phyloP scores from a whole-genome alignment of 2,329 filamentous ascomycete species.

The Talaromyces verruculosus region DNA sequence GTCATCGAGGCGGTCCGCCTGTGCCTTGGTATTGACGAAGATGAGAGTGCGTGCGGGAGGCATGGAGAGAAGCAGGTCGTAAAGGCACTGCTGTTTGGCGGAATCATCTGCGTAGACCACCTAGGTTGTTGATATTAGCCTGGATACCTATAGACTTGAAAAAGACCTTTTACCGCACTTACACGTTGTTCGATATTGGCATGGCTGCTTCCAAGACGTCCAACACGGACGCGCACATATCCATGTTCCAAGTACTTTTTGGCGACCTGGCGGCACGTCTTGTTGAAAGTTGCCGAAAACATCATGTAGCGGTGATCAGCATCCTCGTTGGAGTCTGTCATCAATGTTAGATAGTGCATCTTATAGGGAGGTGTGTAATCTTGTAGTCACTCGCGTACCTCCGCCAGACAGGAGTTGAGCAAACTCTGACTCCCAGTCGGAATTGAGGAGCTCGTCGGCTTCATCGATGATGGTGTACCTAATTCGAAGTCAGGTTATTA shows the following conservation, averaged over 20 bases:
- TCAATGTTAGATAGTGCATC: neutral
- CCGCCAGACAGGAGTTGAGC: constrained; percentile 74
- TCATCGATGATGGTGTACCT: constrained; percentile 80
- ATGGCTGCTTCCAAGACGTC: constrained; percentile 80
- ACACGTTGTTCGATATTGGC: constrained; percentile 74
- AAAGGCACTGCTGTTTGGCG: constrained; percentile 68
- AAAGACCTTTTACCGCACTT: constrained; percentile 24
- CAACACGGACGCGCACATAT: constrained; percentile 79
- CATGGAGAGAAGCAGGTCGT: constrained; percentile 69
- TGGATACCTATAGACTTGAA: neutral
- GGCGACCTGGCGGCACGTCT: constrained; percentile 72
- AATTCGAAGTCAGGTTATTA: constrained; percentile 15
- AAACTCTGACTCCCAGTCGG: constrained; percentile 76
- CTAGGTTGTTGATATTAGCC: constrained; percentile 29
- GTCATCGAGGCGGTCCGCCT: constrained; percentile 83
- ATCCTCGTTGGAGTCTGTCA: constrained; percentile 69
- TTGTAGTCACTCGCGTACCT: constrained; percentile 54
- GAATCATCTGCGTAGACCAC: constrained; percentile 66
- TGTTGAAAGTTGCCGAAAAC: constrained; percentile 94
- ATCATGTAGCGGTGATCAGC: constrained; percentile 70
- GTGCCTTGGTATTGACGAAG: constrained; percentile 80
- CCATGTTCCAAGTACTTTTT: constrained; percentile 71
- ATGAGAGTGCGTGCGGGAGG: constrained; percentile 77
- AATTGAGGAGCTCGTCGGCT: constrained; percentile 84
- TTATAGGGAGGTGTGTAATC: neutral